Base-by-base conservation (phyloP, 2,329 filamentous ascomycete genomes). In the Fusarium sororula region DNA sequence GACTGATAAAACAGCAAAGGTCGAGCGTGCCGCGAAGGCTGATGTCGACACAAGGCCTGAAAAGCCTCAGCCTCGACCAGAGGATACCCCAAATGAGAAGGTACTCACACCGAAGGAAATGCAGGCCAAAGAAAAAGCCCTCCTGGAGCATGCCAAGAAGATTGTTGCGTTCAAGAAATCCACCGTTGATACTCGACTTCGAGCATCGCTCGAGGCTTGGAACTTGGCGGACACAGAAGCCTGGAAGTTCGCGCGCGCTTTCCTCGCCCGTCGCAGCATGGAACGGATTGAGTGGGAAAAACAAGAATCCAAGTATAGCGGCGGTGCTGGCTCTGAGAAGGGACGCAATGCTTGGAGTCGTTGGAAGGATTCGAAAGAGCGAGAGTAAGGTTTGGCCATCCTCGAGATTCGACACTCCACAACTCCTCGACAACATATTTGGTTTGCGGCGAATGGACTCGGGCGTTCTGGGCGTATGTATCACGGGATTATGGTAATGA, bases 171-270 rank as follows among this genome's bases (percentile, higher is more conserved):
- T 88, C 56, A 85, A 82, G 70, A 85, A 85, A 74, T 78, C 82
- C 8, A 81, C 82, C 2, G 79, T 82, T 8, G 85, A 89, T 53
- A 80, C 86, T 9, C 82, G 82, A 55, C 72, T 90, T n/a, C 85
- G 86, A 12, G 82, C 85, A 28, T 89, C 88, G 11, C 83, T 90
- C n/a, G 90, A 92, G 79, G 88, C 89, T 17, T 92, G 90, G 90
- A 91, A 90, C 79, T 80, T 94, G 73, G 92, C 90, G 1, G 93
- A 96, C 77, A 91, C 91, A 3, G 93, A 96, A 82, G 90, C 90
- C 3, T 96, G 93, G 93, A 90, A 89, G 77, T 95, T 95, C 78
- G 87, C 91, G 10, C 85, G 91, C 42, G 92, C 93, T 0, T 94
- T 89, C 72, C 83, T 90, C 57, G 92, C 92, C 24, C 84, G 92